Evolutionary conservation across 2,329 filamentous ascomycete genomes (phyloP), one percentile per base, ranked within the genome.

Genomic region (Didymella segeticola): DNA sequence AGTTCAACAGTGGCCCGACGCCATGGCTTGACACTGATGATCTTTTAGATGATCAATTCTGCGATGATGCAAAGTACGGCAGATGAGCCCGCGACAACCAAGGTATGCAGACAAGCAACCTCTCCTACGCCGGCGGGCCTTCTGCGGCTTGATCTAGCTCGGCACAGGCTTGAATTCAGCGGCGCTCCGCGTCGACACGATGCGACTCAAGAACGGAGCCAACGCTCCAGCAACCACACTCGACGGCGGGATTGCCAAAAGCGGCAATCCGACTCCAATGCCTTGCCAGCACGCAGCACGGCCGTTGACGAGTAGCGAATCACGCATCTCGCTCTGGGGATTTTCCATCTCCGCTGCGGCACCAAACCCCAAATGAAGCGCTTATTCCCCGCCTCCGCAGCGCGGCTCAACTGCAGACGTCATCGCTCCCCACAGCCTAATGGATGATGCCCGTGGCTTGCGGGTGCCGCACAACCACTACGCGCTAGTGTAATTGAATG

Each of bases 311-410:
- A 54, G 27, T 4, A 46, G 41, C 51, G 27, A 54, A 54, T 54
- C 51, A 54, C 43, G 31, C 31, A 48, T 39, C 38, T 39, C 27
- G 23, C 27, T 41, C 15, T 41, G 45, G 38, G 37, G 23, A 8
- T 34, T 46, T 27, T 45, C 39, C 15, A 54, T 41, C 22, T 29
- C 33, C 26, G 33, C 45, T 23, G 36, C 33, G 25, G 29, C 27
- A 41, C 51, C 45, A 49, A 23, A 10, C 45, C 48, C 51, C 27
- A 48, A 49, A 49, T 46, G 51, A 49, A 41, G 41, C 29, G 25
- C 22, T 29, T 29, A 54, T 42, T 46, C 51, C 51, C 51, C 51
- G 51, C 51, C 51, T 54, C 51, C 51, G 34, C 51, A 54, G 36
- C 39, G 51, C 51, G 51, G 51, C 51, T 54, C 51, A 49, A 49